A percentile compares a stretch with the other conserved stretches of the same genome.
phyloP scores from a whole-genome alignment of 306 rosid species.

The Spatholobus suberectus region DNA sequence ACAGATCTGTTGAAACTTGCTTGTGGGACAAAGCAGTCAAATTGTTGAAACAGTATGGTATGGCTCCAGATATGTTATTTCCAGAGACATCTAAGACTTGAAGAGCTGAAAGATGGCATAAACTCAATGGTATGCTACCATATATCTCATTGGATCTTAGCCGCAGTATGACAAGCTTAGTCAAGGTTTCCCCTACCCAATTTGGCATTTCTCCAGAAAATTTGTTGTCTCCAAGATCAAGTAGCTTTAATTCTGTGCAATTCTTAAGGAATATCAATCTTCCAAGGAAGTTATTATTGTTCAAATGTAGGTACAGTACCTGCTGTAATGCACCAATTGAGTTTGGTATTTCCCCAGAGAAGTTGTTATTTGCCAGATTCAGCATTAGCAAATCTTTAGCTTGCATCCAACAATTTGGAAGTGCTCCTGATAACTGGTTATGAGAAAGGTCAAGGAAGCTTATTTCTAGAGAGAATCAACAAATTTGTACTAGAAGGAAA shows the following conservation, averaged over 20 bases:
- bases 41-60: not conserved
- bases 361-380: conserved; percentile 4
- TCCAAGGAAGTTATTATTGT: not conserved
- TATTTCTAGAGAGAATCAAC: conserved; percentile 5
- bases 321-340: not conserved
- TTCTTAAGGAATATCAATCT: not conserved
- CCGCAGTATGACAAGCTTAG: not conserved
- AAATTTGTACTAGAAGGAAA: conserved; percentile 6
- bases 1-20: not conserved
- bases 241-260: not conserved
- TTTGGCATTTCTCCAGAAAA: not conserved
- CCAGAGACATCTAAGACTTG: not conserved
- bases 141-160: not conserved
- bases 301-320: not conserved
- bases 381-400: not conserved
- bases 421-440: conserved; percentile 5
- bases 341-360: conserved; percentile 7
- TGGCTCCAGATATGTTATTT: not conserved
- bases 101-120: not conserved
- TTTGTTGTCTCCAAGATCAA: conserved; percentile 9
- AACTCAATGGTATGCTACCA: not conserved
- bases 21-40: not conserved
- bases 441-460: not conserved
- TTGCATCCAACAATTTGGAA: not conserved
- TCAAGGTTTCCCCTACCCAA: not conserved